These are phyloP conservation scores for Berberis vulgaris DNA, from an alignment of 164 flowering plant species.

Conservation along the genomic window DNA sequence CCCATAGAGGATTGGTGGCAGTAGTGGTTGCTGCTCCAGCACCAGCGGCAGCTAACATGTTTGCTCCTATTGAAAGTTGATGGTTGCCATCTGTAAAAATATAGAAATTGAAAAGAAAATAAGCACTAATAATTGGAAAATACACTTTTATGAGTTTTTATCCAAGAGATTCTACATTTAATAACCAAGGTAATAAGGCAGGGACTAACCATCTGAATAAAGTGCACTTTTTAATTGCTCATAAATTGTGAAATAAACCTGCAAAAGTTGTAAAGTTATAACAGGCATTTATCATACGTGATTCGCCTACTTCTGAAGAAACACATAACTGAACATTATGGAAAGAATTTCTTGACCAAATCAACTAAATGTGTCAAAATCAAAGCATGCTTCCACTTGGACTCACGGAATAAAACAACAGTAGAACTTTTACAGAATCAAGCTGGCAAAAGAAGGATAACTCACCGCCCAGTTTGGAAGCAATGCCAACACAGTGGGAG, in stretches of 20 bases:
- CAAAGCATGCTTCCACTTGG: too few relatives aligned
- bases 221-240: constrained; percentile 75
- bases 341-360: too few relatives aligned
- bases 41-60: constrained; percentile 87
- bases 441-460: not conserved
- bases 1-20: constrained; percentile 97
- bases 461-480: constrained; percentile 81
- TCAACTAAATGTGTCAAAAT: too few relatives aligned
- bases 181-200: not conserved
- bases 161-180: not conserved
- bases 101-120: not conserved
- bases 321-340: too few relatives aligned
- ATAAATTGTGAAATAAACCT: constrained; percentile 93
- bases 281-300: too few relatives aligned
- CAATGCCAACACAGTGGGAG: constrained; percentile 88
- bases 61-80: constrained; percentile 78
- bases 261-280: constrained; percentile 17
- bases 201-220: constrained; percentile 46
- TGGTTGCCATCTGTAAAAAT: constrained; percentile 45
- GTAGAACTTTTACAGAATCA: not conserved
- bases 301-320: too few relatives aligned
- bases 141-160: too few relatives aligned
- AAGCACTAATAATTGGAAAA: too few relatives aligned
- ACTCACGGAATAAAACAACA: too few relatives aligned
- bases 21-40: constrained; percentile 94